Evolutionary conservation across 371 early-diverging fungal genomes (phyloP), one percentile per base, ranked within the genome.

Genomic region (Dichotomocladium elegans): DNA sequence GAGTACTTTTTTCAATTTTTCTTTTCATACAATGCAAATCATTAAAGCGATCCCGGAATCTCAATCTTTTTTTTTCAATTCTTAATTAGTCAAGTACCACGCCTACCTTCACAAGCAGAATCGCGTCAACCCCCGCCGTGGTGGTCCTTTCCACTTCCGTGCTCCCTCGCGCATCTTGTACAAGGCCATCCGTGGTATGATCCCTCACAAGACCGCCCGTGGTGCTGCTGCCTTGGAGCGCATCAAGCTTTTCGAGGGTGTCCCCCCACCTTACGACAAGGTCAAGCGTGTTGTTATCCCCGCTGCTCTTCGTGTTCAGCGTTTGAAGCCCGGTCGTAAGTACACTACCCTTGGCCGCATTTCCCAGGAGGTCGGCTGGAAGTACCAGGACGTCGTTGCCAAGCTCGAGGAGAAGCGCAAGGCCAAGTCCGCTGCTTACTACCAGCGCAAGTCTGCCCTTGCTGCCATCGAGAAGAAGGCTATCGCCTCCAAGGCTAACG

Each of bases 111-210:
- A 90, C 82, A 99, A 99, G 92, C 97, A 99, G 73, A 93, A 93
- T 78, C 65, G 95, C 72, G 92, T 98, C 67, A 99, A 99, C 89
- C 99, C 99, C 70, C 71, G 74, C 56, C 91, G 88, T 67, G 58
- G 63, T 58, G 99, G 99, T 68, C 90, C 99, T 41, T 99, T 96
- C 93, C 99, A 99, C 78, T 98, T 95, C 92, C 89, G 92, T 61
- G 97, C 98, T 61, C 99, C 99, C 49, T 94, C 95, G 54, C 94
- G 94, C 72, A 93, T 95, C 83, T 93, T 99, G 83, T 92, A 89
- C 84, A 93, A 95, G 74, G 85, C 94, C 37, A 82, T 99, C 72
- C 93, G 98, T 64, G 98, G 99, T 65, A 99, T 99, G 99, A 73
- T 99, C 65, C 98, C 98, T 56, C 96, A 99, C 89, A 99, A 97